Evolutionary conservation across 148 eudicot species (phyloP), one percentile per base, ranked within the genome.

Genomic region (Arctostaphylos glauca): DNA sequence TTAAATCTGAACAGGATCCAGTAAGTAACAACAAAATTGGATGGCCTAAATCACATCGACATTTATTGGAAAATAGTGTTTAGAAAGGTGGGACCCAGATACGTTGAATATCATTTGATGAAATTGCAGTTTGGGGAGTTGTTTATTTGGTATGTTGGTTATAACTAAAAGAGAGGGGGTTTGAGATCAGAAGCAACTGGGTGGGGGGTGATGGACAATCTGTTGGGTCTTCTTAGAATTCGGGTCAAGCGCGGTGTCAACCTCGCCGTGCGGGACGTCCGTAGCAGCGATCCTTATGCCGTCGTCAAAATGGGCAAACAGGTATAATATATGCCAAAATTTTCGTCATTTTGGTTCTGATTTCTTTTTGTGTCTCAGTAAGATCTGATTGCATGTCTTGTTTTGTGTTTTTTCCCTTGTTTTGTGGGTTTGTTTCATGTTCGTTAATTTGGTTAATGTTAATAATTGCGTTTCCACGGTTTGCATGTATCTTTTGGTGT

Each of bases 261-360:
- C 85, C 94, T 94, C 21, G 98, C 98, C 43, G 88, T 94, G 47
- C 92, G 98, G 9, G 98, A 94, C 81, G 89, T 94, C 62, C 88
- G 90, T 21, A 94, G 86, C 80, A 94, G 98, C 59, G 98, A 94
- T 82, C 97, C 98, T 16, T 94, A 94, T 56, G 88, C 90, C 72
- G 91, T 92, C 52, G 81, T 94, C 83, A 91, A 79, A 82, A 87
- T 93, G 94, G 98, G 93, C 47, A 86, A 67, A 80, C 98, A 94
- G 94, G 98, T 90, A 54, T 18, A 12, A 12, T 64, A 6, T 12
- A 18, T 50, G 21, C 12, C 1, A 18, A 9, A 4, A n/a, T 21
- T 21, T 64, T 31, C 38, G 70, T 6, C 70, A 5, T 64, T 64
- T 64, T 64, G 38, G 9, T 23, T 5, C 14, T 21, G 41, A 23